Evolutionary conservation across 2,329 filamentous ascomycete species (phyloP), one percentile per base, ranked within the genome.

Genomic region (Fusarium sp.): DNA sequence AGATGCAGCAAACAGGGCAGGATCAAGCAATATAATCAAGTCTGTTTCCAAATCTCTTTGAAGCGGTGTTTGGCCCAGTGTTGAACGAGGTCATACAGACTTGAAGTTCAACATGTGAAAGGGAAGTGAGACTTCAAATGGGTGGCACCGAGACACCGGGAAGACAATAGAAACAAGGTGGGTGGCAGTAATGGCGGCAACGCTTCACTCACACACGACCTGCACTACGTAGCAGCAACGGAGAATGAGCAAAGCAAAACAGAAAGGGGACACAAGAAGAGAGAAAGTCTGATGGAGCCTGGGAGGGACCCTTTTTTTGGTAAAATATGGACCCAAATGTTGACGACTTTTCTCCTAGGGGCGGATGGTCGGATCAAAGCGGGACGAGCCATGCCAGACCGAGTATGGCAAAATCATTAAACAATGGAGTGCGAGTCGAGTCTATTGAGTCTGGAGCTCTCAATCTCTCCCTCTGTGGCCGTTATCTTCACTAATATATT

Each of bases 281-380:
- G 57, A 69, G 65, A 69, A 69, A 67, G 51, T 57, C 45, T 54
- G 49, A 69, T 55, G 57, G 66, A 51, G 66, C 58, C 48, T 36
- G 47, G 39, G 57, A 69, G 41, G 51, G 63, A 49, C 66, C 25
- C 60, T 53, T 51, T 51, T 29, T 18, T 20, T 58, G 55, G 55
- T 49, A 53, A 69, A 65, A 54, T 67, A 67, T 70, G 66, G 66
- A 61, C 50, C 39, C 39, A 48, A 29, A 60, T 13, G 42, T 67
- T 58, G 63, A 69, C 39, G 42, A 54, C 46, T 53, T 69, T 70
- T 64, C 59, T 56, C 43, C 35, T 63, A 64, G 36, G 53, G 52
- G 49, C 62, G 62, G 66, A 67, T 53, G 42, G 27, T 67, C 66
- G 66, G 66, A 66, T 50, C 62, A 50, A 64, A 69, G 66, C 51